Evolutionary conservation across 1,139 yeast genomes (phyloP).

Genomic region (Diutina siamensis): DNA sequence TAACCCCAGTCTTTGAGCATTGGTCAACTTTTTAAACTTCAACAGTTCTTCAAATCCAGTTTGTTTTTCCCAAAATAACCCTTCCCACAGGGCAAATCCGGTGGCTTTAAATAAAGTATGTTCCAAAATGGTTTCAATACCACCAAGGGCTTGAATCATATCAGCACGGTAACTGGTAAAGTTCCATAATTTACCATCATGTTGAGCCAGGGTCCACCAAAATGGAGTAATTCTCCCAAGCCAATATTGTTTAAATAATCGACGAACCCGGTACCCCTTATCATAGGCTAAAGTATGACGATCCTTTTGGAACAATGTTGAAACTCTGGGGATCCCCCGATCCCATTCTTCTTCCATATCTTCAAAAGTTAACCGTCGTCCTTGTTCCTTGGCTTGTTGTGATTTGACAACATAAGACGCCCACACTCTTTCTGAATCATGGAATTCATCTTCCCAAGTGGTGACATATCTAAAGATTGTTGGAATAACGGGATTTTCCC

Average conservation of each 20-base stretch:
- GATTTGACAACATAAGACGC: constrained; percentile 90
- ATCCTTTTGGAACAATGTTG: constrained; percentile 90
- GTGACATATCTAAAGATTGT: constrained; percentile 87
- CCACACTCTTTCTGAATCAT: constrained; percentile 96
- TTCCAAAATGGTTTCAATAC: constrained; percentile 90
- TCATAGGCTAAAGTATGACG: constrained; percentile 92
- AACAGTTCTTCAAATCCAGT: constrained; percentile 95
- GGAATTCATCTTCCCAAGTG: constrained; percentile 93
- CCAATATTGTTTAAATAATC: constrained; percentile 66
- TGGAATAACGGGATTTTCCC: constrained; percentile 45
- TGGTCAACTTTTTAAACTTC: constrained; percentile 88
- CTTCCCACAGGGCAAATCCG: constrained; percentile 98
- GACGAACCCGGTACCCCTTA: constrained; percentile 81
- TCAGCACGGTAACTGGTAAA: constrained; percentile 88
- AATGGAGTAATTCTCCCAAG: constrained; percentile 71
- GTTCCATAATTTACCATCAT: constrained; percentile 96
- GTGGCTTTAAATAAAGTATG: constrained; percentile 95
- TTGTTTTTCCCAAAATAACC: constrained; percentile 95
- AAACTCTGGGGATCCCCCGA: constrained; percentile 90
- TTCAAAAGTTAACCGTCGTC: constrained; percentile 79
- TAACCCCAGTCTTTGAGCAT: constrained; percentile 95
- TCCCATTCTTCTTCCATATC: constrained; percentile 95
- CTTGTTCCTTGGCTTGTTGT: constrained; percentile 77
- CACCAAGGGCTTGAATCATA: constrained; percentile 94
- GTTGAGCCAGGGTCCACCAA: constrained; percentile 94